A percentile compares a stretch with the other conserved stretches of the same genome.
phyloP scores from a whole-genome alignment of 228 moss, liverwort and hornwort species.

The Sphagnum magellanicum region DNA sequence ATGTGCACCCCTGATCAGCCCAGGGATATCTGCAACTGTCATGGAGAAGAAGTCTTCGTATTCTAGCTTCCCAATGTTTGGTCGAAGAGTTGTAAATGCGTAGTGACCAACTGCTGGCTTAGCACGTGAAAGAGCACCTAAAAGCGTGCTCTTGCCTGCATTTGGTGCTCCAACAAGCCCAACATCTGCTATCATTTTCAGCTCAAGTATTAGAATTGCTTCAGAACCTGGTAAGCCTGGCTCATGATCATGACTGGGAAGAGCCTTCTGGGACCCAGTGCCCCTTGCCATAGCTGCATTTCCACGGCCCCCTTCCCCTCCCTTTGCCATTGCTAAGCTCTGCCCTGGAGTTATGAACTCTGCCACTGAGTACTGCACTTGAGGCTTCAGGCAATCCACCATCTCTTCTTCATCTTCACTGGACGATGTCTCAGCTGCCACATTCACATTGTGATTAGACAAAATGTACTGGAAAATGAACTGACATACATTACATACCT shows the following conservation, averaged over 20 bases:
- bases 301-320: constrained; percentile 86
- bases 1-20: constrained; percentile 81
- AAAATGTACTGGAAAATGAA: no score
- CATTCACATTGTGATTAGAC: background rate
- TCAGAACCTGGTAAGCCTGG: constrained; percentile 70
- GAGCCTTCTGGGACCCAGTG: constrained; percentile 48
- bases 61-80: constrained; percentile 85
- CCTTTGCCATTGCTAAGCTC: constrained; percentile 64
- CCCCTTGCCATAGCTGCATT: constrained; percentile 86
- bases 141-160: constrained; percentile 85
- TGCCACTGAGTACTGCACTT: constrained; percentile 29
- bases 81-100: constrained; percentile 86
- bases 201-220: constrained; percentile 74
- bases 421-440: constrained; percentile 9
- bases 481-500: no score
- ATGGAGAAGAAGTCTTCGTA: constrained; percentile 74
- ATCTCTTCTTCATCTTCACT: constrained; percentile 20
- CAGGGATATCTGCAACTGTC: constrained; percentile 94
- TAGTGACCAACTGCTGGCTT: constrained; percentile 79
- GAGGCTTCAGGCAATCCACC: background rate
- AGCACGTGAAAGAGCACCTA: constrained; percentile 82
- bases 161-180: constrained; percentile 96
- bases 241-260: constrained; percentile 89
- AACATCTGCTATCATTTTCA: constrained; percentile 85
- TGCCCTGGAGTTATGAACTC: constrained; percentile 86